Evolutionary conservation across 2,329 filamentous ascomycete genomes (phyloP), one percentile per base, ranked within the genome.

Genomic region (Alternaria conjuncta): DNA sequence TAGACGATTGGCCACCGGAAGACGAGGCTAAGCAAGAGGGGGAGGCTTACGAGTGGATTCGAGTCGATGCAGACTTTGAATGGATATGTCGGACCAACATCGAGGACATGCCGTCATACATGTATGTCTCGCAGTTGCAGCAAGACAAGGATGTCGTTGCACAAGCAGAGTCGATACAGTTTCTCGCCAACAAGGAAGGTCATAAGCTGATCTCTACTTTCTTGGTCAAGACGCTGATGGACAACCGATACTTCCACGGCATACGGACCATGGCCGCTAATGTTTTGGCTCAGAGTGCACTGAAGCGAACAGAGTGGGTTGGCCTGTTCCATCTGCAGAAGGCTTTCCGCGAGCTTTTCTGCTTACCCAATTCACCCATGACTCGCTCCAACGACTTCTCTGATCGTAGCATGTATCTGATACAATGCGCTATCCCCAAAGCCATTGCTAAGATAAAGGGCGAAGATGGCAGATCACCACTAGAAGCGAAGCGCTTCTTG

Each of bases 21-120:
- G 93, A 95, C 15, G 94, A 98, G 79, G 87, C 91, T 36, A 90
- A 89, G 73, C 98, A 99, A 94, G 93, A 96, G 60, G 89, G 94
- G 68, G 96, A 99, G 77, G 97, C 93, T 0, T 99, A 97, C 75
- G 96, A 99, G 78, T 99, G 96, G 96, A 97, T 99, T 71, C 91
- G 96, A 20, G 92, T 98, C 82, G 96, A 99, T 79, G 94, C 95
- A 15, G 96, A 99, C 80, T 98, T 98, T 71, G 96, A 99, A 79
- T 99, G 96, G 96, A 90, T 97, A 61, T 96, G 92, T 80, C 90
- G 90, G 70, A 92, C 97, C 80, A 71, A 75, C 55, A 90, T 91
- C 64, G 83, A 91, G 53, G 90, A 90, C 67, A 93, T 97, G 86
- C 93, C 93, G 49, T 89, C 93, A 5, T 98, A 98, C 84, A 99